These are phyloP conservation scores for Gracilaria gracilis DNA, from an alignment of 23 red algal species.

Conservation along the genomic window DNA sequence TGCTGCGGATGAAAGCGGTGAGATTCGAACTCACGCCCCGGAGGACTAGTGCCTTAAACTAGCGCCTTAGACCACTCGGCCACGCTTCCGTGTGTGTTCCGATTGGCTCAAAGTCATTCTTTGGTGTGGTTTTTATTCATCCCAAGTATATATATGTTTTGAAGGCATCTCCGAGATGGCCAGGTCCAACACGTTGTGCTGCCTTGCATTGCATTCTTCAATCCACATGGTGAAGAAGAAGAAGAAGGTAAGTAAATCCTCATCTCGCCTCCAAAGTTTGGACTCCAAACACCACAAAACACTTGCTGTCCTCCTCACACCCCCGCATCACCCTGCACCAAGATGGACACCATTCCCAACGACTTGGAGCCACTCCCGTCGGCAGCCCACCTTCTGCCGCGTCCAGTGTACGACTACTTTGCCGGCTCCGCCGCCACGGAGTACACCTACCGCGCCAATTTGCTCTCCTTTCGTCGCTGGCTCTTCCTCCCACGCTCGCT, in stretches of 20 bases:
- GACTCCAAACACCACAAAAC: too few relatives aligned
- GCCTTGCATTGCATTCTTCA: too few relatives aligned
- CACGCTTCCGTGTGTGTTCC: conserved; percentile 52
- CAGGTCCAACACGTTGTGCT: too few relatives aligned
- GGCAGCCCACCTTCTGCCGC: conserved; percentile 69
- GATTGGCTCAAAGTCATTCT: not conserved
- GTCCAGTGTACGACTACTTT: conserved; percentile 88
- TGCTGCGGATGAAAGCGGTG: conserved; percentile 85
- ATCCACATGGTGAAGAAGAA: too few relatives aligned
- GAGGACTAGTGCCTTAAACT: conserved; percentile 90
- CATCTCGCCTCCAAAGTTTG: too few relatives aligned
- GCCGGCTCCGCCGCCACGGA: conserved; percentile 80
- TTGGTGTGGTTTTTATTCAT: too few relatives aligned
- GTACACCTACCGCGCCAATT: conserved; percentile 83
- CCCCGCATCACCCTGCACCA: not conserved
- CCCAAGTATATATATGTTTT: too few relatives aligned
- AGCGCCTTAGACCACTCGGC: conserved; percentile 91
- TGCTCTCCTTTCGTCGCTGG: conserved; percentile 63
- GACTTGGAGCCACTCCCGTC: not conserved
- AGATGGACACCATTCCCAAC: not conserved
- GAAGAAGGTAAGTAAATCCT: too few relatives aligned
- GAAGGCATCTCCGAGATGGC: too few relatives aligned
- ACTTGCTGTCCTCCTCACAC: too few relatives aligned
- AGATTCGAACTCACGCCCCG: conserved; percentile 90
- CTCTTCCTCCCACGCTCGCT: conserved; percentile 85